These are phyloP conservation scores for Aspergillus sp. DNA, from an alignment of 2,329 filamentous ascomycete genomes.

Conservation along the genomic window DNA sequence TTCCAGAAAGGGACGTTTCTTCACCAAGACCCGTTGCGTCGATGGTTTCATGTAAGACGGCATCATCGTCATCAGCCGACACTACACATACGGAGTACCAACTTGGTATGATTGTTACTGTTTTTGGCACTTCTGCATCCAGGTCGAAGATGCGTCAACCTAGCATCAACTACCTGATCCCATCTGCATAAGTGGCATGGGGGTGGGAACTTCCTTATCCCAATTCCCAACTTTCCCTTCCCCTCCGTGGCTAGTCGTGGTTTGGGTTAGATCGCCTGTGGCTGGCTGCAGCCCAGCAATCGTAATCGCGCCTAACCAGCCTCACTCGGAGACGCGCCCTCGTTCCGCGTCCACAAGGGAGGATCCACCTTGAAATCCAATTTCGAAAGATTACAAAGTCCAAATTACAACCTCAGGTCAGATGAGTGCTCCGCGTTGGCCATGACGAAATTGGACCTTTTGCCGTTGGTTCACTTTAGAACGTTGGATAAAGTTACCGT, in stretches of 20 bases:
- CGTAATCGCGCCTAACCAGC: constrained; percentile 20
- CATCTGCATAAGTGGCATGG: constrained; percentile 19
- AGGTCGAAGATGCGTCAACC: constrained; percentile 10
- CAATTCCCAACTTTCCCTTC: neutral
- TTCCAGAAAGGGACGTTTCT: neutral
- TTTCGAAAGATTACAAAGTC: neutral
- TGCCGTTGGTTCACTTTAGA: neutral
- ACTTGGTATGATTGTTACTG: constrained; percentile 8
- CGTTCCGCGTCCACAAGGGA: constrained; percentile 18
- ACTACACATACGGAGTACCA: neutral
- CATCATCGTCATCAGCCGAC: constrained; percentile 11
- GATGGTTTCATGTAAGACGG: constrained; percentile 7
- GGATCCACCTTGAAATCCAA: neutral
- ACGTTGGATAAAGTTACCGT: constrained; percentile 2
- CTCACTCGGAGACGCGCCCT: constrained; percentile 26
- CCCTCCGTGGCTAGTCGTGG: neutral
- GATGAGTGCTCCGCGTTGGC: constrained; percentile 12
- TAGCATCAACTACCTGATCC: constrained; percentile 8
- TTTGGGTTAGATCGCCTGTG: constrained; percentile 10
- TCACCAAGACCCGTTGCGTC: neutral
- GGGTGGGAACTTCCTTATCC: neutral
- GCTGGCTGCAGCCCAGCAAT: constrained; percentile 20
- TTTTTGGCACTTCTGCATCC: constrained; percentile 17
- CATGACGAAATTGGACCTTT: neutral
- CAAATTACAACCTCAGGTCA: constrained; percentile 5